phyloP scores from a whole-genome alignment of 768 basidiomycete species.

The Russula sp. region DNA sequence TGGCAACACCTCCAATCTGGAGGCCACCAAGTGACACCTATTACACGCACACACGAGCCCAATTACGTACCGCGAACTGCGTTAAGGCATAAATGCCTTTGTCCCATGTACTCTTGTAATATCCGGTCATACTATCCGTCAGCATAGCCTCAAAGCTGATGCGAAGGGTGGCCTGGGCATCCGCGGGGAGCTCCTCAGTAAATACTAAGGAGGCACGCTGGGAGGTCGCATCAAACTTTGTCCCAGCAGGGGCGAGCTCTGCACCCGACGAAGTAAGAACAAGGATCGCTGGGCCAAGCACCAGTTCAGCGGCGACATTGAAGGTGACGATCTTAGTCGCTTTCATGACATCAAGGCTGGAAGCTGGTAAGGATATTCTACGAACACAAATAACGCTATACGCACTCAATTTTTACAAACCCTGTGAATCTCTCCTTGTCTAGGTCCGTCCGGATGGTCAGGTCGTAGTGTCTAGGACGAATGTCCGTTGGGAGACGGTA shows the following conservation, averaged over 20 bases:
- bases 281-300: conserved; percentile 51
- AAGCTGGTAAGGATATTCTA: not conserved
- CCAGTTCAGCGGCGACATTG: conserved; percentile 52
- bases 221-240: conserved; percentile 48
- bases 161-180: conserved; percentile 63
- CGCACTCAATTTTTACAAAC: conserved; percentile 63
- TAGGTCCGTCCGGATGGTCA: conserved; percentile 78
- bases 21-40: not conserved
- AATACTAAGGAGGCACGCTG: conserved; percentile 66
- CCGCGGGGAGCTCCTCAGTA: conserved; percentile 51
- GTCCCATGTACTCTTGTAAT: conserved; percentile 69
- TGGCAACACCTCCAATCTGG: not conserved
- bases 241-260: conserved; percentile 38
- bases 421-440: conserved; percentile 72
- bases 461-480: conserved; percentile 70
- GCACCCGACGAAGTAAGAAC: conserved; percentile 47
- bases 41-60: not conserved
- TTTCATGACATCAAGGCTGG: conserved; percentile 56
- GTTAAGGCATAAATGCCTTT: conserved; percentile 73
- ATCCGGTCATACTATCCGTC: conserved; percentile 70
- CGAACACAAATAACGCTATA: conserved; percentile 12
- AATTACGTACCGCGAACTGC: conserved; percentile 66
- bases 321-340: conserved; percentile 59
- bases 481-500: conserved; percentile 63
- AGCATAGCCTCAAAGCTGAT: conserved; percentile 65